These are phyloP conservation scores for Colletotrichum sp. DNA, from an alignment of 2,329 filamentous ascomycete species.

Conservation along the genomic window DNA sequence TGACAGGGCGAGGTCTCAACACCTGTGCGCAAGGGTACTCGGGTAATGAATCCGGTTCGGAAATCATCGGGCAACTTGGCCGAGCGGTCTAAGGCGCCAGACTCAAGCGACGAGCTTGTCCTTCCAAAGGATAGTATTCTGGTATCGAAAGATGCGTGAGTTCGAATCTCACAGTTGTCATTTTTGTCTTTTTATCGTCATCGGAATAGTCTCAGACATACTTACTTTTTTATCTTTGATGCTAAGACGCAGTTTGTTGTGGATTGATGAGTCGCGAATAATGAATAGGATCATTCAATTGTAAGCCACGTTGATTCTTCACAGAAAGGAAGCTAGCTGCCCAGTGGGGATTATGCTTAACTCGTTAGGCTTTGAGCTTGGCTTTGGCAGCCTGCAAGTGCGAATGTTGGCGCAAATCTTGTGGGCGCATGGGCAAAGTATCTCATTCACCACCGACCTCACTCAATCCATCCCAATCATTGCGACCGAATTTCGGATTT, in stretches of 20 bases:
- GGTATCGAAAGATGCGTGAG: slow-evolving; percentile 21
- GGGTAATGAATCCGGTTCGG: rapidly evolving
- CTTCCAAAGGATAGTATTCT: not conserved
- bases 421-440: not conserved
- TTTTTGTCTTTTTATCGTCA: not conserved
- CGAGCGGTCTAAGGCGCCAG: slow-evolving; percentile 22
- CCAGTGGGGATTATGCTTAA: not conserved
- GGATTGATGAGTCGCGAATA: not conserved
- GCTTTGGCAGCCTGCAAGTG: not conserved
- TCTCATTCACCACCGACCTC: not conserved
- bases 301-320: not conserved
- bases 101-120: slow-evolving; percentile 12
- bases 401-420: not conserved
- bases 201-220: not conserved
- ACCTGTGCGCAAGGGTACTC: not conserved
- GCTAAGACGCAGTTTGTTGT: not conserved
- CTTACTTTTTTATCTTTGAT: not conserved
- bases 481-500: not conserved
- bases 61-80: slow-evolving; percentile 10
- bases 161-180: slow-evolving; percentile 23
- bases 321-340: not conserved
- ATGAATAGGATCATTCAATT: too few species aligned
- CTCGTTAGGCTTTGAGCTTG: not conserved
- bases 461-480: not conserved
- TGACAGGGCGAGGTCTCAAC: not conserved